Evolutionary conservation across 352 stramenopile species (phyloP), one percentile per base, ranked within the genome.

Genomic region (Phytophthora foliorum): DNA sequence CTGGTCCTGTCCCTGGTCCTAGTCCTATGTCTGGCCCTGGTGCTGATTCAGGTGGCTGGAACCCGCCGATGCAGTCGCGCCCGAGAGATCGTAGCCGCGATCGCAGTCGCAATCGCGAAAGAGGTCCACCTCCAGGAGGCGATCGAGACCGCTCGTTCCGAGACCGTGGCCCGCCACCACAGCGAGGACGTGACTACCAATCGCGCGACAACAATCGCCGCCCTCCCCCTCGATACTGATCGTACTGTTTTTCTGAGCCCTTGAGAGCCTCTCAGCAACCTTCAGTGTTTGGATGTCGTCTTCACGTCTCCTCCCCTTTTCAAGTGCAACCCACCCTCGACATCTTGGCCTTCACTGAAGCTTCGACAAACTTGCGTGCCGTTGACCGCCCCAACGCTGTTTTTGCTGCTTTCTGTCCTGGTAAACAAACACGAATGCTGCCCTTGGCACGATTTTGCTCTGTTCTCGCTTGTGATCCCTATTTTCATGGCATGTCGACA

Each of bases 81-180:
- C 57, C 78, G 34, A 75, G 74, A 63, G 78, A 84, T 57, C 82
- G 79, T 39, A 84, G 75, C 36, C 82, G 81, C 24, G 77, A 86
- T 55, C 82, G 82, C 11, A 75, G 66, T 27, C 77, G 80, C 21
- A 80, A 81, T 32, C 80, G 80, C 6, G 68, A 80, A 17, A 68
- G 73, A 52, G 61, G 50, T 7, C 59, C 60, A 32, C 57, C 57
- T 48, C 29, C 57, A 49, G 63, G 45, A 19, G 63, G 66, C 34
- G 59, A 75, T 69, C 66, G 70, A 61, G 70, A 77, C 56, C 74
- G 70, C 24, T 66, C 55, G 41, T 77, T 75, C 22, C 64, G 76
- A 42, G 69, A 76, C 54, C 67, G 74, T 52, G 75, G 58, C 27
- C 63, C 64, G 9, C 72, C 64, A 29, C 63, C 64, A 21, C 72